These are phyloP conservation scores for Plenodomus biglobosus DNA, from an alignment of 2,329 filamentous ascomycete species.

Conservation along the genomic window DNA sequence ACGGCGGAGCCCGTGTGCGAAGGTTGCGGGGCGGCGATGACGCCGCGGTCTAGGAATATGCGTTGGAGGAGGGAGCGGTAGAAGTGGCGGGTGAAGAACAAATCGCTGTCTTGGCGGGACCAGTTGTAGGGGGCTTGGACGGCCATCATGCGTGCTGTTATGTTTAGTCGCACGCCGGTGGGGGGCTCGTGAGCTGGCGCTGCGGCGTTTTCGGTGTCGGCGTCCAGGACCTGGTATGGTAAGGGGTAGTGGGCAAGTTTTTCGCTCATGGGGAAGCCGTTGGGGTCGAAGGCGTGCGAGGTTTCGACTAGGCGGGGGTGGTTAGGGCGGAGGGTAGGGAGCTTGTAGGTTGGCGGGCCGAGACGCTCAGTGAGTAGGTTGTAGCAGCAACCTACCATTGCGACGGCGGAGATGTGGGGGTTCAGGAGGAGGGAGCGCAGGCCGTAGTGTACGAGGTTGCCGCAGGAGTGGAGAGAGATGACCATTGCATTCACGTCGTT, in stretches of 20 bases:
- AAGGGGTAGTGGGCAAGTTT: conserved; percentile 58
- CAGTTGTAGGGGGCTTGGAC: conserved; percentile 95
- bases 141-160: conserved; percentile 97
- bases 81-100: conserved; percentile 91
- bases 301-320: conserved; percentile 70
- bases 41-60: conserved; percentile 82
- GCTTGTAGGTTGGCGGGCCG: conserved; percentile 82
- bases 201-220: neutral
- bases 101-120: conserved; percentile 76
- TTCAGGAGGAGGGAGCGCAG: conserved; percentile 85
- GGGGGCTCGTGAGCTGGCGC: no score
- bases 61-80: conserved; percentile 88
- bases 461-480: conserved; percentile 94
- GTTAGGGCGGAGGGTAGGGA: conserved; percentile 72
- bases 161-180: conserved; percentile 78
- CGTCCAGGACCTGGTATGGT: conserved; percentile 19
- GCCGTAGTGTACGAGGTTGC: conserved; percentile 94
- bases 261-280: conserved; percentile 91
- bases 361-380: conserved; percentile 91
- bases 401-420: conserved; percentile 80
- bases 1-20: conserved; percentile 44
- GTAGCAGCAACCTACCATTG: conserved; percentile 97
- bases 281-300: conserved; percentile 73
- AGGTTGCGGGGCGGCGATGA: conserved; percentile 62
- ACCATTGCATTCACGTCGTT: conserved; percentile 66